Evolutionary conservation across 495 filamentous ascomycete genomes (phyloP).

Genomic region (Annulohypoxylon bovei): DNA sequence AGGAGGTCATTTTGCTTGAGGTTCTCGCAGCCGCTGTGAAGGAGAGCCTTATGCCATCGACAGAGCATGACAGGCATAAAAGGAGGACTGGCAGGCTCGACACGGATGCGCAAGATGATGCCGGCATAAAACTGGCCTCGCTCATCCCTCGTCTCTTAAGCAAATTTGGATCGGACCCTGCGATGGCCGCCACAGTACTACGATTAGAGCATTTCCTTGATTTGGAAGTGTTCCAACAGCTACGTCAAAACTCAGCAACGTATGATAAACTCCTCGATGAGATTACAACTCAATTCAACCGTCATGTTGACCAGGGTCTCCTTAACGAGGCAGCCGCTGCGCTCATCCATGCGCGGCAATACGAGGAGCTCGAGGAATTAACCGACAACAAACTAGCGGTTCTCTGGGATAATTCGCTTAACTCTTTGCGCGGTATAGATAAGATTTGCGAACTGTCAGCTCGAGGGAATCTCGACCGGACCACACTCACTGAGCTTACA

Average conservation of each 20-base stretch:
- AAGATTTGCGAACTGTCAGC: slow-evolving; percentile 71
- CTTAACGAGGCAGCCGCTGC: slow-evolving; percentile 85
- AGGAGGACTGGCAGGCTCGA: slow-evolving; percentile 68
- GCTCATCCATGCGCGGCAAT: slow-evolving; percentile 83
- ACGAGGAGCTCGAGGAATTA: slow-evolving; percentile 86
- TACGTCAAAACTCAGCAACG: slow-evolving; percentile 84
- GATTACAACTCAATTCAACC: slow-evolving; percentile 91
- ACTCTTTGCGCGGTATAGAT: slow-evolving; percentile 72
- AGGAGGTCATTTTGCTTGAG: slow-evolving; percentile 87
- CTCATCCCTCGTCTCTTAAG: slow-evolving; percentile 86
- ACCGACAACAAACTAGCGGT: slow-evolving; percentile 80
- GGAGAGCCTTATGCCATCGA: slow-evolving; percentile 66
- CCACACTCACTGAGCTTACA: slow-evolving; percentile 72
- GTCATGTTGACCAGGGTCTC: slow-evolving; percentile 85
- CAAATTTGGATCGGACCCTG: slow-evolving; percentile 90
- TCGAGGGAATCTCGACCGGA: slow-evolving; percentile 68
- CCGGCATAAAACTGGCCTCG: slow-evolving; percentile 75
- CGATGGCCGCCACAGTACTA: slow-evolving; percentile 84
- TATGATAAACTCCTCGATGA: slow-evolving; percentile 88
- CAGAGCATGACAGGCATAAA: slow-evolving; percentile 70
- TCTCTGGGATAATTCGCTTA: slow-evolving; percentile 85
- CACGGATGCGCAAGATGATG: slow-evolving; percentile 73
- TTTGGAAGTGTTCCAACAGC: slow-evolving; percentile 85
- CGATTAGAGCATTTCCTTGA: slow-evolving; percentile 89
- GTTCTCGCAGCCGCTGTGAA: slow-evolving; percentile 83